Evolutionary conservation across 768 basidiomycete genomes (phyloP), one percentile per base, ranked within the genome.

Genomic region (Kockovaella imperatae): DNA sequence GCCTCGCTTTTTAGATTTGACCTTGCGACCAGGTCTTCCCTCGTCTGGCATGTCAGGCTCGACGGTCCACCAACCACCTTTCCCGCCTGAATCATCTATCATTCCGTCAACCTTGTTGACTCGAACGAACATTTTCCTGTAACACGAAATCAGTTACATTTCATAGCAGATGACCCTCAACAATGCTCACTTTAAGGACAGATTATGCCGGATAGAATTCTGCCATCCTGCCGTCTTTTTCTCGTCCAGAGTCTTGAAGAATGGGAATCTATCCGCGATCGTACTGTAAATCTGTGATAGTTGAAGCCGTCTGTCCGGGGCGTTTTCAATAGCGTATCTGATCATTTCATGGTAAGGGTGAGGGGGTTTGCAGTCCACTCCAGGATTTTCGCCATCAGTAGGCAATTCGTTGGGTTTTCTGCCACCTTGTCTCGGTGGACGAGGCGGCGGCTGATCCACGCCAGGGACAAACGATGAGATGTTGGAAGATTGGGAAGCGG

Each of bases 191-290:
- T 72, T 72, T 24, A 72, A 47, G 54, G 61, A 64, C 17, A 72
- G 56, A 52, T 71, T 72, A 53, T 72, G 71, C 24, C 71, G 59
- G 45, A 72, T 72, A 47, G 59, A 63, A 43, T 72, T 72, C 67
- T 70, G 69, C 68, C 68, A 70, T 14, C 66, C 68, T 4, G 57
- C 60, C 30, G 63, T 65, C 56, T 65, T 65, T 45, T 62, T 54
- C 44, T 62, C 58, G 41, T 65, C 63, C 35, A 65, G 28, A 0
- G 50, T 59, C 46, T 57, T 57, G 55, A 65, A 65, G 56, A 65
- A 65, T 3, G 63, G 63, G 58, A 62, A 66, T 26, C 60, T 38
- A 29, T 66, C 60, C 3, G 60, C 58, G 41, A 66, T 66, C 38
- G 47, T 54, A 11, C 46, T 20, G 36, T 66, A 66, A 42, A 62